These are phyloP conservation scores for Apiospora marii DNA, from an alignment of 2,329 filamentous ascomycete genomes.

Conservation along the genomic window DNA sequence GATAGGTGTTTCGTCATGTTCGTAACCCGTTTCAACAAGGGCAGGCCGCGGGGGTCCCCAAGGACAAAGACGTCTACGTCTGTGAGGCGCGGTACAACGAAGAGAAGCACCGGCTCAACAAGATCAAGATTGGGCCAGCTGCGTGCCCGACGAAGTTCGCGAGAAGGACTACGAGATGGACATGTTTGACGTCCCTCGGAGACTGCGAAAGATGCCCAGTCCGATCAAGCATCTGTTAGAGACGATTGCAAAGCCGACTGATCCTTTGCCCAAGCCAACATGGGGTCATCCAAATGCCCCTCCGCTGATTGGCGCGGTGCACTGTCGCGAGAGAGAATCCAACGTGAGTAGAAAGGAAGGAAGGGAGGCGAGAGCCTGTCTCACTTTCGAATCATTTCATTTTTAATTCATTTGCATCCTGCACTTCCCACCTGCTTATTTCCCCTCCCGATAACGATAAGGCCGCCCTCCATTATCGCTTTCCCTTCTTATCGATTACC, in stretches of 20 bases:
- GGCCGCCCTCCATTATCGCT: conserved; percentile 19
- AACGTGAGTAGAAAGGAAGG: conserved; percentile 71
- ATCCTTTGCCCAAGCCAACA: conserved; percentile 87
- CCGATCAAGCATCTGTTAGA: conserved; percentile 92
- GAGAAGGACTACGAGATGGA: conserved; percentile 98
- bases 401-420: conserved; percentile 29
- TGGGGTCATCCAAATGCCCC: conserved; percentile 95
- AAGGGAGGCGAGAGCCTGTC: not conserved
- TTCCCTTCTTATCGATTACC: conserved; percentile 24
- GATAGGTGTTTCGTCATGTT: conserved; percentile 99
- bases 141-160: conserved; percentile 92
- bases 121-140: conserved; percentile 98
- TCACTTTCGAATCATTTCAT: conserved; percentile 27
- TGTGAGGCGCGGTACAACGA: conserved; percentile 98
- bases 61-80: conserved; percentile 90
- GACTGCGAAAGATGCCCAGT: conserved; percentile 87
- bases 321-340: conserved; percentile 83
- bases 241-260: conserved; percentile 88
- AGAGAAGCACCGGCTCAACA: conserved; percentile 89
- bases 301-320: conserved; percentile 92
- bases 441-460: conserved; percentile 18
- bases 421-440: conserved; percentile 24
- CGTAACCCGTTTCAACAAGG: conserved; percentile 90
- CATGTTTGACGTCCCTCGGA: conserved; percentile 80
- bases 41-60: conserved; percentile 83